Percentiles rank a stretch among this genome's conserved stretches.
phyloP scores from a whole-genome alignment of 108 stramenopile genomes.

The Bacterosira constricta region DNA sequence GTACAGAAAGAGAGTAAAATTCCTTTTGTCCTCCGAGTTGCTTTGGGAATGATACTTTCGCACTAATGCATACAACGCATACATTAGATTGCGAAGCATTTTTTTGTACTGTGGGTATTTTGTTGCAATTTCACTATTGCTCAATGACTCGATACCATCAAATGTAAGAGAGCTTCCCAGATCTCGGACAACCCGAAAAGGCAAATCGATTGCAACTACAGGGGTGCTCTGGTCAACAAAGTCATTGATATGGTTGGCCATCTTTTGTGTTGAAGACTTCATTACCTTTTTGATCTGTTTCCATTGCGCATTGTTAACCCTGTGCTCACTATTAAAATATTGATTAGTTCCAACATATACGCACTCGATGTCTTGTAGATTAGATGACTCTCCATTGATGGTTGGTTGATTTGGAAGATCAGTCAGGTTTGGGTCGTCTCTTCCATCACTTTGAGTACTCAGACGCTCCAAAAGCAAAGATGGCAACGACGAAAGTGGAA shows the following conservation, averaged over 20 bases:
- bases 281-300: constrained; percentile 36
- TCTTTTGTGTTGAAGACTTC: constrained; percentile 14
- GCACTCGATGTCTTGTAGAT: constrained; percentile 55
- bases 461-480: constrained; percentile 52
- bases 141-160: constrained; percentile 34
- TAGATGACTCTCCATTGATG: constrained; percentile 13
- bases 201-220: constrained; percentile 37
- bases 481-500: constrained; percentile 56
- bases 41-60: constrained; percentile 6
- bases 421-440: background rate
- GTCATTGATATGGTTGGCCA: background rate
- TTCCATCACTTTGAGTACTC: constrained; percentile 4
- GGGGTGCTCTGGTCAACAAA: constrained; percentile 15
- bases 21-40: constrained; percentile 5
- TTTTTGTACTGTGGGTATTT: constrained; percentile 44
- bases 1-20: constrained; percentile 27
- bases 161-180: constrained; percentile 31
- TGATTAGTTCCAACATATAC: constrained; percentile 74
- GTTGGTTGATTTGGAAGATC: constrained; percentile 2
- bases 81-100: constrained; percentile 34
- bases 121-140: constrained; percentile 3
- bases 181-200: constrained; percentile 32
- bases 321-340: constrained; percentile 55
- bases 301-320: constrained; percentile 23
- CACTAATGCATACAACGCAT: constrained; percentile 23